These are phyloP conservation scores for Chondrostereum purpureum DNA, from an alignment of 1,284 basidiomycete species.

Conservation along the genomic window DNA sequence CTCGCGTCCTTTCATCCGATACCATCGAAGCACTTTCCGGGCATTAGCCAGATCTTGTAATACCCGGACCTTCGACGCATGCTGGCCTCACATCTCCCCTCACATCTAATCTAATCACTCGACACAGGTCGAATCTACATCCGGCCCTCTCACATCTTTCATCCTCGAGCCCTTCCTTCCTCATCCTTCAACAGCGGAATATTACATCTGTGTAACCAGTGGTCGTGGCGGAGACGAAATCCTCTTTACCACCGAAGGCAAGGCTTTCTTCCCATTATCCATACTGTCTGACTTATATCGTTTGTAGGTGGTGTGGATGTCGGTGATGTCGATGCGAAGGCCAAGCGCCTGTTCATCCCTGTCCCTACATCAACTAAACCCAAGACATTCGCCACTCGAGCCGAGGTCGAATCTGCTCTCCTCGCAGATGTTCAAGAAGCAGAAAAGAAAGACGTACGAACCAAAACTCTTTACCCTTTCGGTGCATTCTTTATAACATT, in stretches of 20 bases:
- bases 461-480: not conserved
- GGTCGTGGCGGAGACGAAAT: constrained; percentile 93
- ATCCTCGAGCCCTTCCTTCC: constrained; percentile 98
- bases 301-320: constrained; percentile 80
- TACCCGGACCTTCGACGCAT: too few relatives aligned
- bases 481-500: not conserved
- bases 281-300: not conserved
- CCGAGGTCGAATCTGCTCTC: constrained; percentile 67
- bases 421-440: constrained; percentile 74
- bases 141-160: constrained; percentile 94
- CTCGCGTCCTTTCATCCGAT: not conserved
- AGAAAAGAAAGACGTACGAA: constrained; percentile 63
- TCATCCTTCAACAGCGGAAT: constrained; percentile 90
- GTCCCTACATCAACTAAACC: constrained; percentile 35
- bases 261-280: not conserved
- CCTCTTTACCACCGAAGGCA: constrained; percentile 99
- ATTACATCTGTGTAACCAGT: constrained; percentile 98
- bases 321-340: constrained; percentile 98
- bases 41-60: too few relatives aligned
- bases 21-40: too few relatives aligned
- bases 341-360: constrained; percentile 83
- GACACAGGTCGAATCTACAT: constrained; percentile 88
- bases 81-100: too few relatives aligned
- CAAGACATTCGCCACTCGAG: constrained; percentile 74
- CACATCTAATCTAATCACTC: too few relatives aligned